A percentile compares a stretch with the other conserved stretches of the same genome.
phyloP scores from a whole-genome alignment of 2,329 filamentous ascomycete species.

The Lecanicillium sp. region DNA sequence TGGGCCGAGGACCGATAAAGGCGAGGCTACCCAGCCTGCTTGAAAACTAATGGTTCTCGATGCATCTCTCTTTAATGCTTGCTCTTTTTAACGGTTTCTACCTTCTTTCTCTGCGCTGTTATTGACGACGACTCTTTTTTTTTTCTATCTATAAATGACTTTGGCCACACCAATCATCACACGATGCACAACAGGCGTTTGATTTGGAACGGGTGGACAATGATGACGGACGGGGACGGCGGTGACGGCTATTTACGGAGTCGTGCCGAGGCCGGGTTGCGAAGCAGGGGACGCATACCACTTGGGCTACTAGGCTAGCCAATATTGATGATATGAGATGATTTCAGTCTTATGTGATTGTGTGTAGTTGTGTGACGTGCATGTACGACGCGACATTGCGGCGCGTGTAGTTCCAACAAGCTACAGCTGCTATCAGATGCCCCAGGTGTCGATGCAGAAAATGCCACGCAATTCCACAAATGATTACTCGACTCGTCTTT shows the following conservation, averaged over 20 bases:
- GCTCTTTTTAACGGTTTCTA: constrained; percentile 1
- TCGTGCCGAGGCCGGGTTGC: no score
- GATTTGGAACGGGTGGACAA: neutral
- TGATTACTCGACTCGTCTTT: no score
- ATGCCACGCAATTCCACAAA: no score
- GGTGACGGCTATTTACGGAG: no score
- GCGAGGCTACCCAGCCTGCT: neutral
- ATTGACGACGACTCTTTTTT: constrained; percentile 8
- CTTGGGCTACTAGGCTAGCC: neutral
- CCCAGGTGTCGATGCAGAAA: no score
- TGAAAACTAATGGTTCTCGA: neutral
- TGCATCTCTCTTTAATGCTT: constrained; percentile 7
- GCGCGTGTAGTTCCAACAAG: no score
- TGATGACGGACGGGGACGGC: constrained; percentile 1
- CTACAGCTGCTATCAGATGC: no score
- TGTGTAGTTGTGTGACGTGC: no score
- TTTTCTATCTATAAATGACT: neutral
- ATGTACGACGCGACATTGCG: no score
- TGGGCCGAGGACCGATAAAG: constrained; percentile 77
- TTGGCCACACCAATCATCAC: neutral
- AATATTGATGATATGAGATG: no score
- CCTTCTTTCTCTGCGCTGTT: constrained; percentile 12
- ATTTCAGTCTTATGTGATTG: no score
- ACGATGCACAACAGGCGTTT: constrained; percentile 12
- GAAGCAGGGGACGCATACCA: neutral